Base-by-base conservation (phyloP, 2,329 filamentous ascomycete genomes). In the Cercospora nicotianae region DNA sequence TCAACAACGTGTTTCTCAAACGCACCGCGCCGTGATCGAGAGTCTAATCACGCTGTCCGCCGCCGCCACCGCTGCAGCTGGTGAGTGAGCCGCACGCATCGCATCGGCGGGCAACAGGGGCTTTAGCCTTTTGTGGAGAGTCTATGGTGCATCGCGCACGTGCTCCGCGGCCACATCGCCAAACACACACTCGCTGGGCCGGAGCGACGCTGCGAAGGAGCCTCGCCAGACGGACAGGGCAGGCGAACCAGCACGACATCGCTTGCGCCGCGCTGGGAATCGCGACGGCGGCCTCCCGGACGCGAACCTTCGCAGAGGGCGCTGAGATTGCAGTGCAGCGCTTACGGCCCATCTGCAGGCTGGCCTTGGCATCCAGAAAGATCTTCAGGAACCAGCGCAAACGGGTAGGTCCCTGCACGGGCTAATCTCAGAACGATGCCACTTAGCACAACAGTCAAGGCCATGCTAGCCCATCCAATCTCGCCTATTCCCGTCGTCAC, bases 401-500 rank as follows among this genome's bases (percentile, higher is more conserved):
- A 66, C 69, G 63, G 64, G 64, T 45, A 59, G 60, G 60, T 64
- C 65, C 67, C 20, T 68, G 67, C 64, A 53, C 64, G 18, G 36
- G 33, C 28, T 65, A 69, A 72, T 70, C 68, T 69, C 67, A 69
- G 62, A 58, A 63, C 67, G 68, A 66, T 67, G 60, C 58, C 64
- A 59, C 63, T 64, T 67, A 63, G 62, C 66, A 64, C 59, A 67
- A 64, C 63, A 45, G 59, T 65, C 62, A 28, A 51, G 55, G 51
- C 28, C 68, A 65, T 61, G 64, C 68, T 67, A 72, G 69, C 63
- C 61, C 62, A 55, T 64, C 57, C 65, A 70, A 72, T 72, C 63
- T 72, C 70, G 68, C 66, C 66, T 69, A 39, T 18, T 62, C 67
- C 68, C 64, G 64, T 60, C 42, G 23, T 67, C 59, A 67, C 66